Evolutionary conservation across 2,329 filamentous ascomycete genomes (phyloP), one percentile per base, ranked within the genome.

Genomic region (Neopestalotiopsis sp.): DNA sequence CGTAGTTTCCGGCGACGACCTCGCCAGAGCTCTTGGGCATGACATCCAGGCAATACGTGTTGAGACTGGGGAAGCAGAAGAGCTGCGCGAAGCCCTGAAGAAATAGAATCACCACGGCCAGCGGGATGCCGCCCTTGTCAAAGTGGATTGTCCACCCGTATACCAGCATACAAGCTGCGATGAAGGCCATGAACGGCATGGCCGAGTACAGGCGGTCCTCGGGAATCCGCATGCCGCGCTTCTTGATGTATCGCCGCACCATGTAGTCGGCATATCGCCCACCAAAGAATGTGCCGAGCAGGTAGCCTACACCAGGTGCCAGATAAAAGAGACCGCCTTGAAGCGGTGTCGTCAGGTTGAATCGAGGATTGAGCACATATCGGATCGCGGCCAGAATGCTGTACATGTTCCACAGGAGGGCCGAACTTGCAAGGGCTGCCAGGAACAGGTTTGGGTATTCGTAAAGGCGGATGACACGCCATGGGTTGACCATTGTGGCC

Each of bases 1-100:
- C 89, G 78, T 95, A 96, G 78, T 95, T 96, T 0, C 92, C 92
- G 0, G 92, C 92, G 58, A 94, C 89, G 3, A 95, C 92, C 75
- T 96, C 93, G 3, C 91, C 88, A 58, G 89, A 89, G 38, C 87
- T 83, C 1, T 85, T 85, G 72, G 91, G 91, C 90, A 95, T 94
- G 13, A 95, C 92, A 77, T 96, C 93, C 56, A 96, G 80, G 77
- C 92, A 95, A 80, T 96, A 95, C 0, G 92, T 93, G 77, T 95
- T 94, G 70, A 95, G 78, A 62, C 87, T 89, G 0, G 92, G 92
- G 75, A 94, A 94, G 74, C 91, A 92, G 75, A 94, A 92, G 5
- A 94, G 81, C 78, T 94, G 91, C 0, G 89, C 91, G 0, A 94
- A 85, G 1, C 92, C 92, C 75, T 94, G 92, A 2, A 92, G 70